These are phyloP conservation scores for Mucor piriformis DNA, from an alignment of 371 early-diverging fungal genomes.

Conservation along the genomic window DNA sequence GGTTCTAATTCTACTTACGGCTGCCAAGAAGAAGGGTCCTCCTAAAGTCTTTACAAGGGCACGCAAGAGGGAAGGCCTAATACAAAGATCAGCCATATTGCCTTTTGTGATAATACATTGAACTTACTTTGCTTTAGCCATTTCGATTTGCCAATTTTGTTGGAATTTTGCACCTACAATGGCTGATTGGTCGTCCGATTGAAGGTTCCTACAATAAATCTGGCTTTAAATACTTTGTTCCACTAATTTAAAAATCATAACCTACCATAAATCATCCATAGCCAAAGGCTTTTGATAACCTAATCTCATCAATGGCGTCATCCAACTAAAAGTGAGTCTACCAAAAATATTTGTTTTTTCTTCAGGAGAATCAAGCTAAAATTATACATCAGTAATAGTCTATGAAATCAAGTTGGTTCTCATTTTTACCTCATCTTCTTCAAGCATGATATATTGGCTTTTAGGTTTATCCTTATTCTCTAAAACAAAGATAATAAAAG, in stretches of 20 bases:
- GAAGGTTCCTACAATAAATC: constrained; percentile 55
- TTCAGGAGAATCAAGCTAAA: constrained; percentile 68
- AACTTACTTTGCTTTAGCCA: constrained; percentile 57
- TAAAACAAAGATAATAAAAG: constrained; percentile 60
- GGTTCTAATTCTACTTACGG: constrained; percentile 40
- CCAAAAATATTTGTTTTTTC: constrained; percentile 86
- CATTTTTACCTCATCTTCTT: constrained; percentile 52
- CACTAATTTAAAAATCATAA: background rate
- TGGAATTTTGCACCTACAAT: constrained; percentile 69
- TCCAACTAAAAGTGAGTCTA: constrained; percentile 87
- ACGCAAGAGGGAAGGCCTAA: constrained; percentile 71
- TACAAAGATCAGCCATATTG: background rate
- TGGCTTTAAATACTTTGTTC: background rate
- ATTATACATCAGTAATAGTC: background rate
- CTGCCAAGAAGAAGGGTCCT: constrained; percentile 68
- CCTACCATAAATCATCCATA: constrained; percentile 81
- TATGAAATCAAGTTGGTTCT: no score
- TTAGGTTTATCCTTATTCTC: constrained; percentile 65
- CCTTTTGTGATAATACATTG: no score
- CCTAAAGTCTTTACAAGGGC: constrained; percentile 73
- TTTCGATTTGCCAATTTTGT: constrained; percentile 69
- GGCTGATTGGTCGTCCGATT: constrained; percentile 66
- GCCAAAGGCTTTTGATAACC: constrained; percentile 79
- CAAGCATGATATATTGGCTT: constrained; percentile 62
- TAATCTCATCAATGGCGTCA: constrained; percentile 84